Evolutionary conservation across 139 green algal genomes (phyloP), one percentile per base, ranked within the genome.

Genomic region (Spirogloea muscicola): DNA sequence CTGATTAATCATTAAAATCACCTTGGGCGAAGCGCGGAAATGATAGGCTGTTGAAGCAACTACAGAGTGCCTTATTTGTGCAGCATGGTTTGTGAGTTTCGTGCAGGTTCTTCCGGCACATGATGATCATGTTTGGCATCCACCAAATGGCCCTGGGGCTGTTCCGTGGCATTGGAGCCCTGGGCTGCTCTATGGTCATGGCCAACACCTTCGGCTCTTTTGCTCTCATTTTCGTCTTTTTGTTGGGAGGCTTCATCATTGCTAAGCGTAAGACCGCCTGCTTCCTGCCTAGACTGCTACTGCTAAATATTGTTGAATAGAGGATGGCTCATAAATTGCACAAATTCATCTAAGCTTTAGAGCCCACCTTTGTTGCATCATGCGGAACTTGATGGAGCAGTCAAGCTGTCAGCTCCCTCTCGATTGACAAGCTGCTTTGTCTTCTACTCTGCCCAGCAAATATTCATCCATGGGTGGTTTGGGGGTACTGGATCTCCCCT

Each of bases 401-500:
- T n/a, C n/a, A n/a, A n/a, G n/a, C n/a, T n/a, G n/a, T n/a, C n/a
- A 52, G 16, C 44, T 27, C n/a, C n/a, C n/a, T n/a, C n/a, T n/a
- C n/a, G n/a, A n/a, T n/a, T 52, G 44, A 52, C 16, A 27, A 16
- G 44, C 44, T 16, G 44, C 44, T 52, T 13, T 52, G 44, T 52
- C 44, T 52, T 13, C 44, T 52, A 27, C 44, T 52, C 16, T 13
- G 44, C 31, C 18, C 72, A 79, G 72, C 2, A 36, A 42, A 74
- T 60, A 79, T 81, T 41, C 39, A 73, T 18, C 38, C 51, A 34
- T 84, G 61, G 62, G 85, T 68, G 82, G 87, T 90, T 6, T 86
- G 83, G 73, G 70, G 51, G 9, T 89, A 86, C 61, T 90, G 80
- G 79, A 84, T 89, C 52, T 85, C 61, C 43, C 82, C 86, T 36